These are phyloP conservation scores for Botrytis sinoallii DNA, from an alignment of 2,329 filamentous ascomycete species.

Conservation along the genomic window DNA sequence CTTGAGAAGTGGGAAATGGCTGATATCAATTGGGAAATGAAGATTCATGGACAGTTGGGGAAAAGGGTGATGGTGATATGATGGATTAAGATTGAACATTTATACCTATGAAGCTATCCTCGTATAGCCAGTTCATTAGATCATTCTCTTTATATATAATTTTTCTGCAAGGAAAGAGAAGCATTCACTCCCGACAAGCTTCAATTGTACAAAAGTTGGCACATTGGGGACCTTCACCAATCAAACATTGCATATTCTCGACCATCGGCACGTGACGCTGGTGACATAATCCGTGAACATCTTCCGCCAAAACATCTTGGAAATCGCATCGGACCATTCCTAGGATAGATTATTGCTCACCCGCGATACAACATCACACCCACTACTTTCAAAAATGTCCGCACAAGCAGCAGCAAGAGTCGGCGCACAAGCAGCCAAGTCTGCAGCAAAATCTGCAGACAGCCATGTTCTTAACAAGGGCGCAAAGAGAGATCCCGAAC, in stretches of 20 bases:
- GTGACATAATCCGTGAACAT: neutral
- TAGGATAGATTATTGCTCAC: neutral
- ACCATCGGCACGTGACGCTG: neutral
- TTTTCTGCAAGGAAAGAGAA: neutral
- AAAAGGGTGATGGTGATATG: neutral
- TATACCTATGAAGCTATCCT: neutral
- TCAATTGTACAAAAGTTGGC: neutral
- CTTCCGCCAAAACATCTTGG: slow-evolving; percentile 18
- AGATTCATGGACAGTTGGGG: neutral
- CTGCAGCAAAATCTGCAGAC: slow-evolving; percentile 46
- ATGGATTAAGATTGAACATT: too few relatives aligned
- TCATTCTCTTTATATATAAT: neutral
- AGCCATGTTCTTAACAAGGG: slow-evolving; percentile 53
- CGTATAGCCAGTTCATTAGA: neutral
- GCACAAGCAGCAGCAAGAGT: slow-evolving; percentile 35
- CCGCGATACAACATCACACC: slow-evolving; percentile 19
- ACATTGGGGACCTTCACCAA: neutral
- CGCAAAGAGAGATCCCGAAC: slow-evolving; percentile 69
- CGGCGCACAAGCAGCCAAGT: slow-evolving; percentile 38
- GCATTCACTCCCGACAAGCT: neutral
- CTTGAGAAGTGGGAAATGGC: neutral
- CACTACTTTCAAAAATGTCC: slow-evolving; percentile 32
- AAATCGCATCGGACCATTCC: slow-evolving; percentile 24
- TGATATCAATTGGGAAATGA: neutral
- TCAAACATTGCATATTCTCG: neutral